Base-by-base conservation (phyloP, 192 early-diverging fungal species). In the Podila clonocystis region DNA sequence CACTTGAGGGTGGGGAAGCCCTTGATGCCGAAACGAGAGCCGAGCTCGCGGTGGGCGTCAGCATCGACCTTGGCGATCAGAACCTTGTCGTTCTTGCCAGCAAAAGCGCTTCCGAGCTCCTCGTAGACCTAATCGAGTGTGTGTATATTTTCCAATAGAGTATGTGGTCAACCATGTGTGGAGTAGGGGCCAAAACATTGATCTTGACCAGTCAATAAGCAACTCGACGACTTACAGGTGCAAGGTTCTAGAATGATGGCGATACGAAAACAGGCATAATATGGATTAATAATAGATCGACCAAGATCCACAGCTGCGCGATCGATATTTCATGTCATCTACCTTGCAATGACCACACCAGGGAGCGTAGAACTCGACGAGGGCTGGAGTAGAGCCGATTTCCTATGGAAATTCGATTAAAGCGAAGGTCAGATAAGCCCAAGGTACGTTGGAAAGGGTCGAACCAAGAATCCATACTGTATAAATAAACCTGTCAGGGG, bases 1-100 rank as follows among this genome's bases (percentile, higher is more conserved):
- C 94, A 96, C 83, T 97, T 97, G 74, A 98, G 86, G 7, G 95
- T 97, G 9, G 95, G 96, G 86, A 94, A 98, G 8, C 95, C 95
- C 65, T 87, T 74, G 60, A 99, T 83, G 57, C 82, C 93, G 82
- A 88, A 99, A 65, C 88, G 86, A 59, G 72, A 82, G 38, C 95
- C 98, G 20, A 97, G 84, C 64, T 91, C 90, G 66, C 93, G 93
- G 84, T 99, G 90, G 58, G 88, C 84, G 82, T 99, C 98, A 45
- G 92, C 93, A 82, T 95, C 89, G 34, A 96, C 85, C 75, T 95
- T 96, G 83, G 95, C 96, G 78, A 99, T 96, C 58, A 98, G 86
- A 28, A 99, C 87, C 59, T 88, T 74, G 71, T 94, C 85, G 38
- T 92, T 85, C 34, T 89, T 88, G 76, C 94, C 91, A 6, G 75